Conservation (phyloP, 2,329 filamentous ascomycete genomes). For the Phialophora verrucosa region DNA sequence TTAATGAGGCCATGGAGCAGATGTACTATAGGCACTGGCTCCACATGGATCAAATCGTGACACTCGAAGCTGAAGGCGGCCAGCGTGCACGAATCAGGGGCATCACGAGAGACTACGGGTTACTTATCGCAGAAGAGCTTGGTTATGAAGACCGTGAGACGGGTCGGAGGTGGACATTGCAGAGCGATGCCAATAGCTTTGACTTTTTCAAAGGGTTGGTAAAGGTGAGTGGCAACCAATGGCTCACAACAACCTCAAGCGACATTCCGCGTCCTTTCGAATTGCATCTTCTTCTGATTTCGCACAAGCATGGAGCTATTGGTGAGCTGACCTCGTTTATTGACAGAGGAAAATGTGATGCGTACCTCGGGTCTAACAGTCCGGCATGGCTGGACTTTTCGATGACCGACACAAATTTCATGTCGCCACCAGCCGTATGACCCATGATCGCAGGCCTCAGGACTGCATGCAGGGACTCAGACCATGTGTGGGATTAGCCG, state of each 20-base stretch:
- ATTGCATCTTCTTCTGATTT: no score
- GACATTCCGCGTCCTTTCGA: not conserved
- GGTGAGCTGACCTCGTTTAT: not conserved
- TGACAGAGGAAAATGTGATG: conserved; percentile 21
- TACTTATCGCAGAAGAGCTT: conserved; percentile 83
- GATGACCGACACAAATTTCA: not conserved
- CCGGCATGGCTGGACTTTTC: not conserved
- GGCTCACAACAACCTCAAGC: not conserved
- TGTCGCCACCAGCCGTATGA: not conserved
- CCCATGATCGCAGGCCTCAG: not conserved
- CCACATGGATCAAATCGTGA: conserved; percentile 76
- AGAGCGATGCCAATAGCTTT: conserved; percentile 98
- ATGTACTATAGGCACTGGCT: conserved; percentile 85
- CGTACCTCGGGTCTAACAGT: not conserved
- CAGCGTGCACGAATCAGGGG: conserved; percentile 78
- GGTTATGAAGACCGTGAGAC: conserved; percentile 73
- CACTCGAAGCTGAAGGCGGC: conserved; percentile 74
- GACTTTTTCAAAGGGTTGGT: conserved; percentile 93
- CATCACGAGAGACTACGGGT: conserved; percentile 89
- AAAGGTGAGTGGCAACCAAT: conserved; percentile 50
- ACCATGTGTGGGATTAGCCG: not conserved
- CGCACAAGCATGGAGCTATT: not conserved
- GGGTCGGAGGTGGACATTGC: conserved; percentile 79
- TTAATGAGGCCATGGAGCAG: conserved; percentile 72
- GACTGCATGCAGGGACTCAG: not conserved